Evolutionary conservation across 2,329 filamentous ascomycete species (phyloP).

Genomic region (Fusarium dimerum): DNA sequence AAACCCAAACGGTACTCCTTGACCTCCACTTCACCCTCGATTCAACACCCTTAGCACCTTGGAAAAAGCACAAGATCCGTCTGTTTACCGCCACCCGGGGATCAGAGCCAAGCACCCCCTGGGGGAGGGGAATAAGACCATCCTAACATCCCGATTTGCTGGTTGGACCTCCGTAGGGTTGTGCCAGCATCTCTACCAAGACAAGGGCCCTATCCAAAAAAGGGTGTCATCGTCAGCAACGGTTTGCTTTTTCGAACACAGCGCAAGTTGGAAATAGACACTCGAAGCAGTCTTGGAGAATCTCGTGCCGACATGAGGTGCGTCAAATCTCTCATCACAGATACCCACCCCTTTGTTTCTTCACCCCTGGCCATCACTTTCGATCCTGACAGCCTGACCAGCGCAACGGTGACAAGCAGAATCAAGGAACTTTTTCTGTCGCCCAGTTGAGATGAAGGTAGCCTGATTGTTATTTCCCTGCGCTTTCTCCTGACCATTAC

Average conservation of each 20-base stretch:
- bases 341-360: background rate
- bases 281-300: background rate
- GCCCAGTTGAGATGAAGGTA: no score
- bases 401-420: background rate
- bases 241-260: background rate
- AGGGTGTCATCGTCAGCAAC: background rate
- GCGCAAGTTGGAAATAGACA: background rate
- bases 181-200: background rate
- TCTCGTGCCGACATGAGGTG: background rate
- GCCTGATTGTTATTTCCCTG: constrained; percentile 1
- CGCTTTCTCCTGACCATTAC: constrained; percentile 26
- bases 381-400: background rate
- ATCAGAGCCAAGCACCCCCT: background rate
- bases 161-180: background rate
- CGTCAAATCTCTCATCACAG: background rate
- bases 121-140: background rate
- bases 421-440: background rate
- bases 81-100: background rate
- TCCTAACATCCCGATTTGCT: background rate
- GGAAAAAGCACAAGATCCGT: background rate
- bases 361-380: background rate
- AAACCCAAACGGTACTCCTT: background rate
- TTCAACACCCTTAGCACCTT: background rate
- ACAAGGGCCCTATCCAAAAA: background rate
- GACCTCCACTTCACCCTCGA: background rate